These are phyloP conservation scores for Vitis hybrid DNA, from an alignment of 177 flowering plant genomes.

Conservation along the genomic window DNA sequence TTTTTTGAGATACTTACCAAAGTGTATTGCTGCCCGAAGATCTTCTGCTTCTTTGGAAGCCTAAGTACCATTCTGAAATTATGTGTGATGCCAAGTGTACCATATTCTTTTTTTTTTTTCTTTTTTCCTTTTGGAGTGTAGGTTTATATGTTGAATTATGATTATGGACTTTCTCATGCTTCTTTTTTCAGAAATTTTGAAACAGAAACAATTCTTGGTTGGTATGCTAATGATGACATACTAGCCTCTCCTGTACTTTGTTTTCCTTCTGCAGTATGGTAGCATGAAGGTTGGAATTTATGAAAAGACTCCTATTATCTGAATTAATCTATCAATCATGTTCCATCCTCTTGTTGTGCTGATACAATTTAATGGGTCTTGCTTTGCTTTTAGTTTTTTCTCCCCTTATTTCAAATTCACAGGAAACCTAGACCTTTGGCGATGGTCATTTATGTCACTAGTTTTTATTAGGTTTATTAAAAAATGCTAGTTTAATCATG, in stretches of 20 bases:
- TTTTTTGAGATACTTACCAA: constrained; percentile 50
- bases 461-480: too few species aligned
- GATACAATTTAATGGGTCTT: too few species aligned
- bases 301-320: too few species aligned
- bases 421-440: too few species aligned
- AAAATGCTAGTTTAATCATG: too few species aligned
- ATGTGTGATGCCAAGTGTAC: constrained; percentile 21
- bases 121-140: not conserved
- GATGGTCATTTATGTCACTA: too few species aligned
- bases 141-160: constrained; percentile 1
- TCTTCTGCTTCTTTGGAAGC: constrained; percentile 32
- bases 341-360: too few species aligned
- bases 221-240: too few species aligned
- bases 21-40: constrained; percentile 28
- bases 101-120: constrained; percentile 6
- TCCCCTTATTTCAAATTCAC: too few species aligned
- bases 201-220: not conserved
- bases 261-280: not conserved
- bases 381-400: too few species aligned
- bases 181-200: not conserved
- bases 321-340: too few species aligned
- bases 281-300: too few species aligned
- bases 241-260: not conserved
- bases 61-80: constrained; percentile 13
- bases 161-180: not conserved